Percentiles rank a stretch among this genome's conserved stretches.
phyloP scores from a whole-genome alignment of 2,329 filamentous ascomycete species.

The Lasiodiplodia hormozganensis region DNA sequence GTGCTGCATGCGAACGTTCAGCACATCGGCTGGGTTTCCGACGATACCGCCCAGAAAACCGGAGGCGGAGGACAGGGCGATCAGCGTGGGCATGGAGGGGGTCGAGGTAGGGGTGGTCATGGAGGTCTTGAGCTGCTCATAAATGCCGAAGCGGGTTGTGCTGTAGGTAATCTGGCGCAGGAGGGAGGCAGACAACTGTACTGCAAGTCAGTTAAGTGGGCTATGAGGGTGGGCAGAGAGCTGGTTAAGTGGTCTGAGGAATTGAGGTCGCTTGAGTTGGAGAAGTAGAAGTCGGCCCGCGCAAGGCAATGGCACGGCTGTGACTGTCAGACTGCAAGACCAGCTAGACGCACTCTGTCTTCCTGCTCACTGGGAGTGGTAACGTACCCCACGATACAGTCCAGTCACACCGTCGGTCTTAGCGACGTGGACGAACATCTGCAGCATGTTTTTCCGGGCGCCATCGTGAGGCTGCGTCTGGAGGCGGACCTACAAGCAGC shows the following conservation, averaged over 20 bases:
- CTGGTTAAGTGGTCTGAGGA: slow-evolving; percentile 3
- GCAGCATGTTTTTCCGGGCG: slow-evolving; percentile 72
- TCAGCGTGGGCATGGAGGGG: slow-evolving; percentile 76
- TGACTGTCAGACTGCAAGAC: background rate
- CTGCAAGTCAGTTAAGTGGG: background rate
- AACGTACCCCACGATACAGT: slow-evolving; percentile 78
- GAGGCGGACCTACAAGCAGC: slow-evolving; percentile 71
- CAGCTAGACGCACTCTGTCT: background rate
- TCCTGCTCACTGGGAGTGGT: background rate
- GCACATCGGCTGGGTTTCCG: slow-evolving; percentile 93
- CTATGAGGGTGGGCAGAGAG: background rate
- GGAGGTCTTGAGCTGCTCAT: slow-evolving; percentile 86
- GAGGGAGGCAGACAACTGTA: slow-evolving; percentile 82
- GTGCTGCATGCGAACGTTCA: slow-evolving; percentile 99
- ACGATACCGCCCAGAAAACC: slow-evolving; percentile 88
- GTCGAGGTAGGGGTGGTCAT: slow-evolving; percentile 59
- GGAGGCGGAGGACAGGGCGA: slow-evolving; percentile 81
- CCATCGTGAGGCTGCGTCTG: slow-evolving; percentile 81
- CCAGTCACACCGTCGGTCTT: slow-evolving; percentile 77
- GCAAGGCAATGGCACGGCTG: slow-evolving; percentile 1
- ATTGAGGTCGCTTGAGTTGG: background rate
- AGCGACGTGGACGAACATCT: slow-evolving; percentile 84
- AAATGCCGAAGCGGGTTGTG: slow-evolving; percentile 94
- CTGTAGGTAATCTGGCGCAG: slow-evolving; percentile 93
- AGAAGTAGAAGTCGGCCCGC: background rate